A percentile compares a stretch with the other conserved stretches of the same genome.
These are phyloP conservation scores for Myxozyma neotropica DNA, from an alignment of 805 yeast species.

Conservation along the genomic window DNA sequence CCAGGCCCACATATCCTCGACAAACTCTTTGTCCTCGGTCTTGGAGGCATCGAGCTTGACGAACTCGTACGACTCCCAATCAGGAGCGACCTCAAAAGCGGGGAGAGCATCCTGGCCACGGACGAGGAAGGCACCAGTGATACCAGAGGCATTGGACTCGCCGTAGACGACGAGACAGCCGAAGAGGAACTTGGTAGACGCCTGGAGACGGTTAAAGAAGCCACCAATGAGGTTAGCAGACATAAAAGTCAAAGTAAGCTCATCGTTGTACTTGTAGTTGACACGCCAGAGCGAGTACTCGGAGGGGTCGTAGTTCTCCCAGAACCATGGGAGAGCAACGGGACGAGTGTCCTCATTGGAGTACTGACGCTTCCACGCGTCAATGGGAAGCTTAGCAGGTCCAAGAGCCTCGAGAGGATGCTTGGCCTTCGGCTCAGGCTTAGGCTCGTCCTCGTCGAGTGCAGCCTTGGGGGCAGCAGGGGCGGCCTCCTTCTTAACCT, in stretches of 20 bases:
- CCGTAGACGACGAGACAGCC: slow-evolving; percentile 95
- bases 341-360: slow-evolving; percentile 97
- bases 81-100: slow-evolving; percentile 98
- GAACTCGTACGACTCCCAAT: slow-evolving; percentile 93
- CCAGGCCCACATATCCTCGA: slow-evolving; percentile 97
- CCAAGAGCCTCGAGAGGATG: slow-evolving; percentile 91
- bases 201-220: slow-evolving; percentile 92
- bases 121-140: slow-evolving; percentile 89
- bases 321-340: slow-evolving; percentile 95
- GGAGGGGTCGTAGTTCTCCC: slow-evolving; percentile 87
- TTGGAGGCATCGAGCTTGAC: slow-evolving; percentile 78
- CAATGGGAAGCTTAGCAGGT: slow-evolving; percentile 67
- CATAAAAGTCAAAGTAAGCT: slow-evolving; percentile 95
- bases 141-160: slow-evolving; percentile 98
- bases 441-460: slow-evolving; percentile 44
- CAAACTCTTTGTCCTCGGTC: slow-evolving; percentile 74
- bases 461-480: slow-evolving; percentile 39
- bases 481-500: slow-evolving; percentile 43
- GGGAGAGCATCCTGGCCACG: slow-evolving; percentile 92
- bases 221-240: slow-evolving; percentile 98
- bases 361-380: slow-evolving; percentile 95
- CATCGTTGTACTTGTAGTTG: slow-evolving; percentile 96
- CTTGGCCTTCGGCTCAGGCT: slow-evolving; percentile 58
- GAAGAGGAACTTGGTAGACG: slow-evolving; percentile 90
- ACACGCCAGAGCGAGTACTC: slow-evolving; percentile 97